Evolutionary conservation across 1,139 yeast genomes (phyloP), one percentile per base, ranked within the genome.

Genomic region (Pichia cactophila): DNA sequence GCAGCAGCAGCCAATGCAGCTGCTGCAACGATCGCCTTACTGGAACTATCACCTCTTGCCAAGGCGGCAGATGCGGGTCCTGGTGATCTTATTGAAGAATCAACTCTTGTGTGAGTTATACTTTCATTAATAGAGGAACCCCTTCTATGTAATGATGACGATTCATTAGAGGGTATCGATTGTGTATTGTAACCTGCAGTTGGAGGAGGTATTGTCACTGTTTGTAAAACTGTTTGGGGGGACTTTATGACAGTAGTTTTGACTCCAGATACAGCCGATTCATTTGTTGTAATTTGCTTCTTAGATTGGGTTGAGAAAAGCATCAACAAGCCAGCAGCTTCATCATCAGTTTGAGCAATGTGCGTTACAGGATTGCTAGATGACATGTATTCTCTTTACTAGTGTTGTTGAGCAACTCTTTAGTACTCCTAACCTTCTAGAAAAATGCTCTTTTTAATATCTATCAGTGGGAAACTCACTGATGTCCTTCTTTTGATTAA

Each of bases 1-100:
- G 86, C 86, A 1, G 86, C 87, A 0, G 83, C 86, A 1, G 86
- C 86, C 46, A 81, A 68, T 0, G 86, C 86, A 10, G 86, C 86
- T 2, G 86, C 86, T 0, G 86, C 87, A 28, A 81, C 80, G 52
- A 73, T 72, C 1, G 83, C 85, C 58, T 79, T 80, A 52, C 62
- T 61, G 5, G 59, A 56, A 10, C 60, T 53, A 29, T 50, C 55
- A 6, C 58, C 61, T 31, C 60, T 70, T 0, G 78, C 73, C 17
- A 76, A 58, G 0, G 75, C 73, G 14, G 78, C 77, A 23, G 71
- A 70, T 0, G 77, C 77, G 8, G 77, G 74, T 3, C 80, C 77
- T 2, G 82, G 80, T 4, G 77, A 69, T 20, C 68, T 61, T 23
- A 61, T 57, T 28, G 48, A 42, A 14, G 39, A 40, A 12, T 49